Conservation (phyloP, 2,329 filamentous ascomycete genomes). For the Fusarium sp. region DNA sequence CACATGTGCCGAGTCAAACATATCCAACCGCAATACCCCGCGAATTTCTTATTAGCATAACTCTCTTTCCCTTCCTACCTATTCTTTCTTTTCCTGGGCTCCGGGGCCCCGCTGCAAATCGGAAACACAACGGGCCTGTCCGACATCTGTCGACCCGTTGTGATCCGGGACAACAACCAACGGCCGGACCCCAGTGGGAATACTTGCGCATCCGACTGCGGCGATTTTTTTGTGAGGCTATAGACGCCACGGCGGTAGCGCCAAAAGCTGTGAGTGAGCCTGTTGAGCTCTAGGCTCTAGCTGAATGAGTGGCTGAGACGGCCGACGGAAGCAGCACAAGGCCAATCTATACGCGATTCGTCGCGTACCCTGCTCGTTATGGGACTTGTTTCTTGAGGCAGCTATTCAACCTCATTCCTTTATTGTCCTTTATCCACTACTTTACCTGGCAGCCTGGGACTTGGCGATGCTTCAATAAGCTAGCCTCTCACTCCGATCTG, state of each 20-base stretch:
- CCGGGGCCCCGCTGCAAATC: constrained; percentile 36
- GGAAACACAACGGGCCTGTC: constrained; percentile 42
- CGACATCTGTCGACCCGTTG: constrained; percentile 14
- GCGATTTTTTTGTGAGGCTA: constrained; percentile 5
- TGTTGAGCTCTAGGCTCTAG: constrained; percentile 19
- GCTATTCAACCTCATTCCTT: constrained; percentile 20
- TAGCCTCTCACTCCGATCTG: constrained; percentile 12
- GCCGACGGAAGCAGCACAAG: constrained; percentile 29
- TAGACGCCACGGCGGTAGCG: constrained; percentile 6
- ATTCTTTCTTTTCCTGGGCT: constrained; percentile 22
- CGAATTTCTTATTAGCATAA: constrained; percentile 25
- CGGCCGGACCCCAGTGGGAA: constrained; percentile 2
- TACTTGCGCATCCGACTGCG: constrained; percentile 4
- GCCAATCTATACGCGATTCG: constrained; percentile 32
- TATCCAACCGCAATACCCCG: constrained; percentile 34
- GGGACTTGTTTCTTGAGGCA: constrained; percentile 36
- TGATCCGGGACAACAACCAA: constrained; percentile 12
- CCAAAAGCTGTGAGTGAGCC: constrained; percentile 13
- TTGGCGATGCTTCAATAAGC: constrained; percentile 23
- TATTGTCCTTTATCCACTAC: background rate
- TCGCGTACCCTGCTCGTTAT: constrained; percentile 44
- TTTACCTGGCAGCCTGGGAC: constrained; percentile 8
- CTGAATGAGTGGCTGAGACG: constrained; percentile 31
- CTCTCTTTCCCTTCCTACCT: constrained; percentile 16
- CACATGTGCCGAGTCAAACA: constrained; percentile 39